Base-by-base conservation (phyloP, 139 green algal species). In the Desmodesmus armatus region DNA sequence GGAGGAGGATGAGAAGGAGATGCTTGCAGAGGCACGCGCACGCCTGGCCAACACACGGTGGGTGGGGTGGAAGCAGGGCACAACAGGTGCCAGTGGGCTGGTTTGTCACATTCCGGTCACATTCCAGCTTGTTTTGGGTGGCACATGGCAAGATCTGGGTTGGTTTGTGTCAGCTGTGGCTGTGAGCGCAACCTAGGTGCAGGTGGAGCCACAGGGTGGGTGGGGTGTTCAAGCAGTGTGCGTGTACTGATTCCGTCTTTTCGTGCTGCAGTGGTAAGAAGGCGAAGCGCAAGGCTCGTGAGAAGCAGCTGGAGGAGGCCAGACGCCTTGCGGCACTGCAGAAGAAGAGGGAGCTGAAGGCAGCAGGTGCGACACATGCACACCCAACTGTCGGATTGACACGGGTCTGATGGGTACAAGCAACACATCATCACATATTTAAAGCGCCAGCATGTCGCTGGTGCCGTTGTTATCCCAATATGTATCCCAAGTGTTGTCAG, bases 1-100 rank as follows among this genome's bases (percentile, higher is more conserved):
- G 98, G 97, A 99, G 67, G 98, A 99, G 85, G 98, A 99, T 43
- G 98, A 99, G 89, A 99, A 99, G 90, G 98, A 99, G 92, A 99
- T 99, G 98, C 93, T 99, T 29, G 94, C 91, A 44, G 98, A 99
- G 88, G 98, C 98, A 2, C 88, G 98, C 0, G 98, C 98, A 25
- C 91, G 98, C 33, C 90, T 99, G 80, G 98, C 98, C 21, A 99
- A 99, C 91, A 99, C 98, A 39, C 90, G 90, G 93, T 95, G 51
- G 4, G 85, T 6, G 44, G n/a, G n/a, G n/a, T n/a, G n/a, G n/a
- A n/a, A n/a, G 66, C 1, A 9, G 67, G 67, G 37, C 15, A 11
- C 11, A 13, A 5, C 4, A 15, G 29, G 29, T 7, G 62, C 25
- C 17, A 27, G 62, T 23, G 62, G 51, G 51, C 51, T 27, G 51